Evolutionary conservation across 495 filamentous ascomycete genomes (phyloP), one percentile per base, ranked within the genome.

Genomic region (Penicillium chermesinum): DNA sequence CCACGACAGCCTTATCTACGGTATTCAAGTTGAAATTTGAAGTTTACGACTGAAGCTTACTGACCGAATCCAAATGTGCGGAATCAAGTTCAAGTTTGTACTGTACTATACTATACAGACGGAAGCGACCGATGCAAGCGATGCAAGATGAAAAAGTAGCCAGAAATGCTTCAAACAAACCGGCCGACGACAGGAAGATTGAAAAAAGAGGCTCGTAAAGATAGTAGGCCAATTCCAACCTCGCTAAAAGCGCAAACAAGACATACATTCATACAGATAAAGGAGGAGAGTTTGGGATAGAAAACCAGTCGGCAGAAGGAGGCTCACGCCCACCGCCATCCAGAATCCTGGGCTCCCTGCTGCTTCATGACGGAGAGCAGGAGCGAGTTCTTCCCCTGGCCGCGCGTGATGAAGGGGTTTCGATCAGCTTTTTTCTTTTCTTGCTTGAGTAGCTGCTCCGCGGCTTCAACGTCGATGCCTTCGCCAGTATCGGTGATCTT

Each of bases 401-500:
- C 34, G 4, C 49, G 49, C 13, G 49, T 25, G 1, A 46, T 45
- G 15, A 55, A 62, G 0, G 49, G 64, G 21, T 56, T 58, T 12
- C 38, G 21, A 22, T 55, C 49, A 7, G 49, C 48, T 15, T 62
- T 70, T 44, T 70, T 68, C n/a, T 67, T 56, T 38, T 77, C 68
- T 16, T 64, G 53, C 3, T 71, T 54, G n/a, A 79, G 65, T 22
- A 75, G 51, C 15, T 64, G 55, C 8, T 76, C 59, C 0, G 76
- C 76, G 7, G 64, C 67, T 21, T 69, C 54, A n/a, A 66, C 64
- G 38, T 78, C 68, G 16, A 79, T 69, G 1, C 69, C 69, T 21
- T 79, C 75, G 14, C 76, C 76, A 1, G 62, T 75, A 47, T 79
- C 76, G 0, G 74, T 78, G 42, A 76, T 69, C 22, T 76, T 76